Evolutionary conservation across 148 eudicot species (phyloP).

Genomic region (Rhododendron molle): DNA sequence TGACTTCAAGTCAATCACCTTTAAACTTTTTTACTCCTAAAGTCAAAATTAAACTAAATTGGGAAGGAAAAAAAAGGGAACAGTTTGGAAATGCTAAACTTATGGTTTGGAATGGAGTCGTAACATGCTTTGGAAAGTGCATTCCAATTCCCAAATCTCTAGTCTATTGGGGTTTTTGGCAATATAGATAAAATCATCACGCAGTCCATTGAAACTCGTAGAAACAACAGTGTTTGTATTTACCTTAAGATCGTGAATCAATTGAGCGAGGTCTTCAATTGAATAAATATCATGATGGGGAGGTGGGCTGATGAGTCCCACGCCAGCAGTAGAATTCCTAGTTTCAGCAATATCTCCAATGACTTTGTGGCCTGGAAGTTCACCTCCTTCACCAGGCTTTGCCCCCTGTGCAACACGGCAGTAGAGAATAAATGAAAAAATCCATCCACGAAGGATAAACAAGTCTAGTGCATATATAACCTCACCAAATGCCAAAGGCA

Average conservation of each 20-base stretch:
- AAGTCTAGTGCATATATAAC: conserved; percentile 27
- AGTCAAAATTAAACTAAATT: background rate
- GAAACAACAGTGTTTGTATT: background rate
- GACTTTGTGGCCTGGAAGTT: conserved; percentile 99
- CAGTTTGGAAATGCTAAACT: background rate
- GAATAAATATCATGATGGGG: conserved; percentile 99
- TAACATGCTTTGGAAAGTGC: background rate
- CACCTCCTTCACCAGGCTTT: conserved; percentile 99
- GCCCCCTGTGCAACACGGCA: conserved; percentile 60
- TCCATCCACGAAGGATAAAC: conserved; percentile 7
- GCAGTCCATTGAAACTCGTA: background rate
- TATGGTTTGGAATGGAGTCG: background rate
- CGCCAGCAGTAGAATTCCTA: conserved; percentile 96
- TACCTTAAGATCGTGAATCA: conserved; percentile 97
- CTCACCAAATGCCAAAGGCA: conserved; percentile 70
- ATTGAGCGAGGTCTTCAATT: conserved; percentile 95
- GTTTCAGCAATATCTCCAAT: conserved; percentile 94
- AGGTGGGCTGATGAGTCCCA: conserved; percentile 98
- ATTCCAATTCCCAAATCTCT: background rate
- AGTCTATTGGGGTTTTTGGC: background rate
- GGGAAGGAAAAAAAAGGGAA: background rate
- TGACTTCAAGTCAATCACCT: background rate
- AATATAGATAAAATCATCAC: conserved; percentile 5
- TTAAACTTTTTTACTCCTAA: background rate
- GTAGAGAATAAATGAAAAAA: conserved; percentile 5